phyloP scores from a whole-genome alignment of 2,329 filamentous ascomycete species.

The Verticillium dahliae region DNA sequence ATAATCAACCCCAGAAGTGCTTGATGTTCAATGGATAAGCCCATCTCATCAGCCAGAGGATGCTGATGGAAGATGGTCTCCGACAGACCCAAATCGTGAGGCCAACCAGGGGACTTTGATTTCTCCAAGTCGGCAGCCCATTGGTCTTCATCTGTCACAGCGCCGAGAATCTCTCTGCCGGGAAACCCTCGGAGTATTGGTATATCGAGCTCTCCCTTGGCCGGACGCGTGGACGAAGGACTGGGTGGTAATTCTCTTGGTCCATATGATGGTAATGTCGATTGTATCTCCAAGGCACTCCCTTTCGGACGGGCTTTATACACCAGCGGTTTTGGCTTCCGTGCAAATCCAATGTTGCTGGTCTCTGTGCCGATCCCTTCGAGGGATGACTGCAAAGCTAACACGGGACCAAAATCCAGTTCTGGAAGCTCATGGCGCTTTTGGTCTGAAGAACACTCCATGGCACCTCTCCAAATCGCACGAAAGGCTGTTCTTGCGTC shows the following conservation, averaged over 20 bases:
- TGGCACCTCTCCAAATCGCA: background rate
- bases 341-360: background rate
- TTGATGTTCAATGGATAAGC: constrained; percentile 1
- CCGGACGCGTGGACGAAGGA: background rate
- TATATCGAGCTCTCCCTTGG: background rate
- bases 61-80: constrained; percentile 26
- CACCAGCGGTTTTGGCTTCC: background rate
- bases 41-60: constrained; percentile 21
- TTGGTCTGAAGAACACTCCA: background rate
- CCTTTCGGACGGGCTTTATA: background rate
- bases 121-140: constrained; percentile 23
- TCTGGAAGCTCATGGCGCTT: background rate
- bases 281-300: background rate
- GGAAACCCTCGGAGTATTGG: constrained; percentile 39
- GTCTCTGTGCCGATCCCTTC: background rate
- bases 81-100: constrained; percentile 27
- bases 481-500: background rate
- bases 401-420: background rate
- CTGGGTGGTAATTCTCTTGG: background rate
- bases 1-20: constrained; percentile 8
- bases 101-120: constrained; percentile 23
- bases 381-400: background rate
- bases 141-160: constrained; percentile 28
- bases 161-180: constrained; percentile 28
- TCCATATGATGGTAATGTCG: background rate